phyloP scores from a whole-genome alignment of 805 yeast species.

The Zygosaccharomyces bisporus region DNA sequence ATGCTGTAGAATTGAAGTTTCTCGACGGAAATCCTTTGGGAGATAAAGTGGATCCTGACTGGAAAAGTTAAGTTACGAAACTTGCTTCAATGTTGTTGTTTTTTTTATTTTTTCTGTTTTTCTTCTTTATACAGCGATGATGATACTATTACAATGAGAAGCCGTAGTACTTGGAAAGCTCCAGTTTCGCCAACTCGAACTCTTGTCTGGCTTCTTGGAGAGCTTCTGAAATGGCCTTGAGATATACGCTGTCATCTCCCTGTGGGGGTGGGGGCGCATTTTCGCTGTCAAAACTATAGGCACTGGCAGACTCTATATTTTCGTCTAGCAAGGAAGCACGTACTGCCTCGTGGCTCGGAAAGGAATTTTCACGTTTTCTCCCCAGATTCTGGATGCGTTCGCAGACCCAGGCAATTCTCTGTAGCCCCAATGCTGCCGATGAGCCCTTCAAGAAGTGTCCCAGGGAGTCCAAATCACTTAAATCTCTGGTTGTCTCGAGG shows the following conservation, averaged over 20 bases:
- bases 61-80: slow-evolving; percentile 16
- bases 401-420: slow-evolving; percentile 78
- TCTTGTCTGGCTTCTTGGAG: slow-evolving; percentile 47
- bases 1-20: slow-evolving; percentile 42
- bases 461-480: slow-evolving; percentile 60
- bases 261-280: slow-evolving; percentile 37
- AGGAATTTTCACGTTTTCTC: slow-evolving; percentile 34
- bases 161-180: slow-evolving; percentile 46
- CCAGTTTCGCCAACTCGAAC: slow-evolving; percentile 43
- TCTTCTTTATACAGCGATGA: slow-evolving; percentile 6
- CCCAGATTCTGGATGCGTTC: slow-evolving; percentile 93
- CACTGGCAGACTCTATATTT: slow-evolving; percentile 12
- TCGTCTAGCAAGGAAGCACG: slow-evolving; percentile 5
- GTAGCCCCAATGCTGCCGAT: slow-evolving; percentile 88
- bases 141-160: slow-evolving; percentile 24
- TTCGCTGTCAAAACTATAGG: slow-evolving; percentile 15
- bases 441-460: slow-evolving; percentile 96
- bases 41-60: slow-evolving; percentile 41
- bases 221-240: slow-evolving; percentile 43
- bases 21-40: slow-evolving; percentile 57
- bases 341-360: slow-evolving; percentile 17
- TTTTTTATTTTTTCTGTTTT: background rate
- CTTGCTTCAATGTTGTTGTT: background rate
- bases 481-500: slow-evolving; percentile 39
- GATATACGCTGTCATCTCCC: slow-evolving; percentile 39